Conservation (phyloP, 768 basidiomycete genomes). For the Piloderma croceum region DNA sequence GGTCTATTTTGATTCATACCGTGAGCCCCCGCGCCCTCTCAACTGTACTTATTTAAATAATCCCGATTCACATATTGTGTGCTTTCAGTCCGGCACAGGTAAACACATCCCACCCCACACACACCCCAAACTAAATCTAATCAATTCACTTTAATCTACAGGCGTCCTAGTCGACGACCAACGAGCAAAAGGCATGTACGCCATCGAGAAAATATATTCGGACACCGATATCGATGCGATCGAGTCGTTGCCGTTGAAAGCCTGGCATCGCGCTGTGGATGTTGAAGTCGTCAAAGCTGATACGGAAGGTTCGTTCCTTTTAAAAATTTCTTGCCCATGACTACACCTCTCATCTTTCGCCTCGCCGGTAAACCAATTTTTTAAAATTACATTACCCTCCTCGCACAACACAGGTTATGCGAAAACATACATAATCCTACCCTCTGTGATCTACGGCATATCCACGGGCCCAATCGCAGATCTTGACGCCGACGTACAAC, state of each 20-base stretch:
- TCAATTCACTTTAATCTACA: slow-evolving; percentile 3
- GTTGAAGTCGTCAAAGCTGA: slow-evolving; percentile 32
- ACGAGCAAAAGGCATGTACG: slow-evolving; percentile 23
- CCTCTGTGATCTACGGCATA: slow-evolving; percentile 21
- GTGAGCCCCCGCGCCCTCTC: neutral
- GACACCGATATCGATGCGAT: slow-evolving; percentile 32
- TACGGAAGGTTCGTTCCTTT: slow-evolving; percentile 26
- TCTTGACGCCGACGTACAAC: slow-evolving; percentile 9
- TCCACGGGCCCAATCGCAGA: slow-evolving; percentile 10
- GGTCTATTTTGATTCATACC: slow-evolving; percentile 13
- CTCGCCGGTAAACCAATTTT: neutral
- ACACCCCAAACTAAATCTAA: neutral
- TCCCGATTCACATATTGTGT: neutral
- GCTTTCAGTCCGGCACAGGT: slow-evolving; percentile 31
- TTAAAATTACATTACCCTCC: neutral
- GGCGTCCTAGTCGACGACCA: slow-evolving; percentile 28
- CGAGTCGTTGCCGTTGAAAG: slow-evolving; percentile 25
- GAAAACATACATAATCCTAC: slow-evolving; percentile 23
- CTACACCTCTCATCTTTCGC: neutral
- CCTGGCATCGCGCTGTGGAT: slow-evolving; percentile 36
- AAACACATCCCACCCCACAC: neutral
- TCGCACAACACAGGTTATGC: slow-evolving; percentile 14
- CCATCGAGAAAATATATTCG: slow-evolving; percentile 27
- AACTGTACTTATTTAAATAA: neutral
- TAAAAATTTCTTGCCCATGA: neutral